Evolutionary conservation across 768 basidiomycete genomes (phyloP).

Genomic region (Boletus rufocinnamomeus): DNA sequence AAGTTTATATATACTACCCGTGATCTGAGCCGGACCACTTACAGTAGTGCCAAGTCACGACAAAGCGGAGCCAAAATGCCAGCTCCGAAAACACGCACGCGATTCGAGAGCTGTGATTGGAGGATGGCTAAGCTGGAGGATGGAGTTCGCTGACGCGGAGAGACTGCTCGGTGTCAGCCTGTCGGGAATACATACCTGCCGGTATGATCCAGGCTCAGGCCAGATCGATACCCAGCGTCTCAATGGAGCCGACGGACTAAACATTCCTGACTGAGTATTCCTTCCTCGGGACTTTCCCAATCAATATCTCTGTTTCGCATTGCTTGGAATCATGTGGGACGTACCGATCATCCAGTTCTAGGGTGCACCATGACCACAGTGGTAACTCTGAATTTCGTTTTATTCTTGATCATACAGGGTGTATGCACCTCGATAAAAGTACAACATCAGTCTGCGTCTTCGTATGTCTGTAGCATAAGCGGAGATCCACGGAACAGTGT

Average conservation of each 20-base stretch:
- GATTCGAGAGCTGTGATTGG: no score
- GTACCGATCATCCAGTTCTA: background rate
- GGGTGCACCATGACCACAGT: background rate
- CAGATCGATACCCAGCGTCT: conserved; percentile 13
- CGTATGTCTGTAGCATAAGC: background rate
- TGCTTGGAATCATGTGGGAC: background rate
- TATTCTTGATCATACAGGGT: conserved; percentile 6
- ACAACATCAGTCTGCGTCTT: conserved; percentile 6
- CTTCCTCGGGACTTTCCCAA: background rate
- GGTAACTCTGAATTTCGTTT: background rate
- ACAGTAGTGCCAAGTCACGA: no score
- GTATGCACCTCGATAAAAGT: conserved; percentile 13
- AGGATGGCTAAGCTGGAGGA: no score
- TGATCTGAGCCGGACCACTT: no score
- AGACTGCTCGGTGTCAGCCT: conserved; percentile 17
- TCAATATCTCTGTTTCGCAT: background rate
- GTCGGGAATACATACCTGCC: background rate
- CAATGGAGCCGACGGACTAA: no score
- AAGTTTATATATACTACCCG: no score
- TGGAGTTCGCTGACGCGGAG: conserved; percentile 28
- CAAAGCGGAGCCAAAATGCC: no score
- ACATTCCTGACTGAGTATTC: background rate
- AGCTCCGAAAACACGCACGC: no score
- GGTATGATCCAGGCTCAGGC: conserved; percentile 12
- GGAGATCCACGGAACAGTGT: background rate